Evolutionary conservation across 1,284 basidiomycete genomes (phyloP).

Genomic region (Leccinum solheimii): DNA sequence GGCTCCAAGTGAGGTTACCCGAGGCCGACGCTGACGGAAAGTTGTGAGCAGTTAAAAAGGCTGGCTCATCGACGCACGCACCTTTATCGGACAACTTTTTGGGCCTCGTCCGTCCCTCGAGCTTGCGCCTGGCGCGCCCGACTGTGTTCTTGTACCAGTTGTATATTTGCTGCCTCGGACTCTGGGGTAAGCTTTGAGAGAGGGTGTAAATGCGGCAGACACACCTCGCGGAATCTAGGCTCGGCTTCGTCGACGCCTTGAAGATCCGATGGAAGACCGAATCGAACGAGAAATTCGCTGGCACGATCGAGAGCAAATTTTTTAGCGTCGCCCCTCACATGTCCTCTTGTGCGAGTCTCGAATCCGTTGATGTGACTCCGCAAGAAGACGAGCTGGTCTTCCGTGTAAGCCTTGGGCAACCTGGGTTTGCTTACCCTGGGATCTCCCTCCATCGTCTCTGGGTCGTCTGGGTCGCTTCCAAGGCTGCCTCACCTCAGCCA

Average conservation of each 20-base stretch:
- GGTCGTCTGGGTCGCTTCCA: conserved; percentile 12
- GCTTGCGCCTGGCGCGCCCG: conserved; percentile 53
- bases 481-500: conserved; percentile 16
- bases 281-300: conserved; percentile 53
- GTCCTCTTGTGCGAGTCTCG: conserved; percentile 49
- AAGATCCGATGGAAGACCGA: conserved; percentile 55
- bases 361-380: conserved; percentile 50
- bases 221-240: conserved; percentile 55
- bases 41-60: background rate
- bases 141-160: conserved; percentile 70
- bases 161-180: conserved; percentile 54
- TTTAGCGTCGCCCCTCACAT: conserved; percentile 59
- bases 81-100: conserved; percentile 49
- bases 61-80: conserved; percentile 17
- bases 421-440: conserved; percentile 49
- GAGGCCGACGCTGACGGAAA: conserved; percentile 10
- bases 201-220: background rate
- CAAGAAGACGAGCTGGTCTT: conserved; percentile 50
- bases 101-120: conserved; percentile 51
- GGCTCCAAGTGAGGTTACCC: conserved; percentile 32
- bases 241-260: conserved; percentile 53
- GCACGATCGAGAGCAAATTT: conserved; percentile 62
- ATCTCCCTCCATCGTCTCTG: conserved; percentile 30
- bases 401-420: conserved; percentile 57
- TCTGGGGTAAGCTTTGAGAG: background rate